A percentile compares a stretch with the other conserved stretches of the same genome.
phyloP scores from a whole-genome alignment of 768 basidiomycete species.

The Panaeolus cyanescens region DNA sequence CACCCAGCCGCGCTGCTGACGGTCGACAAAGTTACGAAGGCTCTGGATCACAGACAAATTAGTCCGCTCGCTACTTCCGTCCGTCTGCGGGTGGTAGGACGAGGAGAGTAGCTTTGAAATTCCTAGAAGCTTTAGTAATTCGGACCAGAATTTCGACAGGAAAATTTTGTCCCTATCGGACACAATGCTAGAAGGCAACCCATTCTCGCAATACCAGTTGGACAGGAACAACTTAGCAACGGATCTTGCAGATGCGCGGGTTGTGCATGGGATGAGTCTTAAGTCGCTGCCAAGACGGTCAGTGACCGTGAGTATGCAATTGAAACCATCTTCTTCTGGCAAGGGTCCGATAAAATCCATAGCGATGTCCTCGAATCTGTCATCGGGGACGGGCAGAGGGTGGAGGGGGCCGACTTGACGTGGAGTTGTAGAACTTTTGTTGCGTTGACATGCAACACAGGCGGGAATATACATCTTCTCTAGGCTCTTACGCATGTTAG shows the following conservation, averaged over 20 bases:
- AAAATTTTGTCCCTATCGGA: slow-evolving; percentile 10
- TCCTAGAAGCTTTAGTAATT: slow-evolving; percentile 22
- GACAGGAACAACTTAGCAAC: slow-evolving; percentile 22
- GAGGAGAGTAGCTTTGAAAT: slow-evolving; percentile 32
- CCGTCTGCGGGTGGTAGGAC: slow-evolving; percentile 37
- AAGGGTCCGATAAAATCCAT: slow-evolving; percentile 35
- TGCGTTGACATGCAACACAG: slow-evolving; percentile 31
- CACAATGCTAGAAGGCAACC: slow-evolving; percentile 12
- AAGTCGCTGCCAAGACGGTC: slow-evolving; percentile 15
- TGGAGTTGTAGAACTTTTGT: slow-evolving; percentile 28
- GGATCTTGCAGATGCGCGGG: slow-evolving; percentile 12
- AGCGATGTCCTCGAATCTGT: slow-evolving; percentile 13
- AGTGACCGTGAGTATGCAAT: slow-evolving; percentile 27
- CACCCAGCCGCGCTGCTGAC: slow-evolving; percentile 31
- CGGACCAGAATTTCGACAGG: slow-evolving; percentile 19
- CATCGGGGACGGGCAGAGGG: not conserved
- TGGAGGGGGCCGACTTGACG: slow-evolving; percentile 23
- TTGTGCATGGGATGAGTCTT: slow-evolving; percentile 2
- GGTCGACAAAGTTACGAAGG: slow-evolving; percentile 21
- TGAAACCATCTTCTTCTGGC: slow-evolving; percentile 23
- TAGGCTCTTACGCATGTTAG: slow-evolving; percentile 31
- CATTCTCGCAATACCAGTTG: slow-evolving; percentile 29
- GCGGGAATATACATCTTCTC: slow-evolving; percentile 29
- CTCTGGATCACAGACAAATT: slow-evolving; percentile 32
- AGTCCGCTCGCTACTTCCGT: slow-evolving; percentile 32